Percentiles rank a stretch among this genome's conserved stretches.
phyloP scores from a whole-genome alignment of 176 grass and related monocot species.

The Musa beccarii region DNA sequence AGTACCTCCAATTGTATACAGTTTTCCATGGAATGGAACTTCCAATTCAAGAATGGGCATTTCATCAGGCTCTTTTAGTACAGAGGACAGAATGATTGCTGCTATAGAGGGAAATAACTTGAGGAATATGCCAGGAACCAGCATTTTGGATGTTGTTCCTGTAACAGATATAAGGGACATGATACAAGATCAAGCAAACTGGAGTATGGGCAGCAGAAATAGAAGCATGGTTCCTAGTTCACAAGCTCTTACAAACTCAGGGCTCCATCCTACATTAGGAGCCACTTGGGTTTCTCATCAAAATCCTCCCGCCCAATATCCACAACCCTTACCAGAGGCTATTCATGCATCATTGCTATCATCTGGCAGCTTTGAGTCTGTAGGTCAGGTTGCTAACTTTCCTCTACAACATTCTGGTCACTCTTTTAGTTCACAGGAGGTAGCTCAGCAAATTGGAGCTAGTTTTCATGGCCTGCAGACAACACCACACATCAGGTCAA shows the following conservation, averaged over 20 bases:
- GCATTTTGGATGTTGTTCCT: constrained; percentile 30
- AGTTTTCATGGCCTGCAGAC: constrained; percentile 29
- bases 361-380: constrained; percentile 2
- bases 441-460: constrained; percentile 44
- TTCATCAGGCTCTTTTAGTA: constrained; percentile 11
- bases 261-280: constrained; percentile 31
- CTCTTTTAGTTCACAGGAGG: constrained; percentile 26
- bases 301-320: constrained; percentile 32
- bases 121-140: constrained; percentile 28
- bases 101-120: constrained; percentile 23
- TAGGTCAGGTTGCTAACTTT: constrained; percentile 2
- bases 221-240: constrained; percentile 32
- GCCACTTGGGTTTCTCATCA: constrained; percentile 28
- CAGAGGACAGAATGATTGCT: constrained; percentile 30
- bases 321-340: constrained; percentile 40
- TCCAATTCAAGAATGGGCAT: constrained; percentile 33
- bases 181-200: constrained; percentile 34
- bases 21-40: constrained; percentile 36
- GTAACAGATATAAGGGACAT: constrained; percentile 35
- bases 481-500: constrained; percentile 32
- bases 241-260: constrained; percentile 29
- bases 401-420: constrained; percentile 9
- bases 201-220: constrained; percentile 30
- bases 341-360: background rate
- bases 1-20: constrained; percentile 32